Conservation (phyloP, 768 basidiomycete species). For the Macrolepiota fuliginosa region DNA sequence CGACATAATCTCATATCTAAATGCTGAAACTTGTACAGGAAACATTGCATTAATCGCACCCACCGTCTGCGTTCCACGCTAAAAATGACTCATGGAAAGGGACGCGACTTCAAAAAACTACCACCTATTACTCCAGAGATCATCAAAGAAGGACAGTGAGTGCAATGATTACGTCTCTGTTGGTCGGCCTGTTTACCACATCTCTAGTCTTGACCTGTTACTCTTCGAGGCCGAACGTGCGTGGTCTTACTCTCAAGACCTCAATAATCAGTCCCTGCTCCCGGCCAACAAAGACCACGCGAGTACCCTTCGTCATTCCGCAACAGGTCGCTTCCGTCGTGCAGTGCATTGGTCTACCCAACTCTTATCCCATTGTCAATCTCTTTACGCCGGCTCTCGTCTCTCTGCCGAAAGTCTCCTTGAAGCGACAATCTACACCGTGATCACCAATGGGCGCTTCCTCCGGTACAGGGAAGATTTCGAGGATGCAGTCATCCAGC, state of each 20-base stretch:
- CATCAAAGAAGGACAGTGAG: conserved; percentile 82
- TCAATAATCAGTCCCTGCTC: conserved; percentile 49
- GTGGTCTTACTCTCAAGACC: conserved; percentile 87
- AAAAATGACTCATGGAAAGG: conserved; percentile 85
- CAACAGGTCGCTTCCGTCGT: conserved; percentile 79
- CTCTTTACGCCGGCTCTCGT: conserved; percentile 49
- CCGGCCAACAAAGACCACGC: conserved; percentile 51
- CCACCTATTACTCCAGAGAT: conserved; percentile 64
- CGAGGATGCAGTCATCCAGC: conserved; percentile 69
- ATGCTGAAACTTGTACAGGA: conserved; percentile 41
- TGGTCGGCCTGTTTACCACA: conserved; percentile 6
- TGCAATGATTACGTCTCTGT: neutral
- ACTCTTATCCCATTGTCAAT: conserved; percentile 70
- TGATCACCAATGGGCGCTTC: conserved; percentile 82
- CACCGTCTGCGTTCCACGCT: conserved; percentile 83
- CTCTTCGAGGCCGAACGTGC: conserved; percentile 91
- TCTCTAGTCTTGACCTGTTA: conserved; percentile 70
- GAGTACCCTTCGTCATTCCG: conserved; percentile 62
- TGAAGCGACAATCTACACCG: conserved; percentile 74
- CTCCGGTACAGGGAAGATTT: conserved; percentile 75
- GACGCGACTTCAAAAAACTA: conserved; percentile 85
- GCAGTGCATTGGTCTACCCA: conserved; percentile 78
- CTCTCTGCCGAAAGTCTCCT: conserved; percentile 58
- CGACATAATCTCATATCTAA: neutral
- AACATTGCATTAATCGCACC: conserved; percentile 89